These are phyloP conservation scores for Neurospora sp. DNA, from an alignment of 495 filamentous ascomycete genomes.

Conservation along the genomic window DNA sequence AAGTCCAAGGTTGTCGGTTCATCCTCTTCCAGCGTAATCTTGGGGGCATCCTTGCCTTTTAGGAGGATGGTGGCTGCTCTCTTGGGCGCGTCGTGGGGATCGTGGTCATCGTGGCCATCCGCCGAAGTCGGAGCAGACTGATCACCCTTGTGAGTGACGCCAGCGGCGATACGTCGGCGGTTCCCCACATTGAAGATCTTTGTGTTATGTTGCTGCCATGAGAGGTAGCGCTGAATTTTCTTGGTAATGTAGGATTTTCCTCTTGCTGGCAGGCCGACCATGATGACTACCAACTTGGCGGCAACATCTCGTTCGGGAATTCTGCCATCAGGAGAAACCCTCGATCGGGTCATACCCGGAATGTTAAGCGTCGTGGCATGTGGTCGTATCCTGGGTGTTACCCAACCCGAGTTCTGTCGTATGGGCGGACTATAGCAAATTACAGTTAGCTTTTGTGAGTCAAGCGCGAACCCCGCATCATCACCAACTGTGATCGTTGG, in stretches of 20 bases:
- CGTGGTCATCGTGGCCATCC: constrained; percentile 19
- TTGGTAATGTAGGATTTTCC: constrained; percentile 98
- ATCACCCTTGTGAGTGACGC: constrained; percentile 25
- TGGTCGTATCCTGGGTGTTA: constrained; percentile 51
- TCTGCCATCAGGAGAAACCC: constrained; percentile 85
- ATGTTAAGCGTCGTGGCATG: constrained; percentile 82
- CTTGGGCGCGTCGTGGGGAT: constrained; percentile 26
- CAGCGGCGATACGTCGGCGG: constrained; percentile 70
- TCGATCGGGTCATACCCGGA: constrained; percentile 80
- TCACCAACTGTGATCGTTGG: neutral
- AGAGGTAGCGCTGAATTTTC: constrained; percentile 88
- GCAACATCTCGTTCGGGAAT: constrained; percentile 90
- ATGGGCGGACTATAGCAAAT: constrained; percentile 34
- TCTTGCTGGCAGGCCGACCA: constrained; percentile 91
- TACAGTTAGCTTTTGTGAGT: constrained; percentile 11
- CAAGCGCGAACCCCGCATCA: neutral
- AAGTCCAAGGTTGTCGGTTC: constrained; percentile 28
- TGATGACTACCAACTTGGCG: constrained; percentile 92
- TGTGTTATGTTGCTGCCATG: constrained; percentile 94
- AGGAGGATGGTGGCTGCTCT: constrained; percentile 40
- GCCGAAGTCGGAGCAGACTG: constrained; percentile 15
- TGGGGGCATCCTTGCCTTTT: constrained; percentile 29
- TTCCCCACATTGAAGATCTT: constrained; percentile 96
- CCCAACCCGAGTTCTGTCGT: constrained; percentile 51
- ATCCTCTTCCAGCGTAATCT: constrained; percentile 19